A percentile compares a stretch with the other conserved stretches of the same genome.
phyloP scores from a whole-genome alignment of 148 eudicot species.

The Persicaria tinctoria region DNA sequence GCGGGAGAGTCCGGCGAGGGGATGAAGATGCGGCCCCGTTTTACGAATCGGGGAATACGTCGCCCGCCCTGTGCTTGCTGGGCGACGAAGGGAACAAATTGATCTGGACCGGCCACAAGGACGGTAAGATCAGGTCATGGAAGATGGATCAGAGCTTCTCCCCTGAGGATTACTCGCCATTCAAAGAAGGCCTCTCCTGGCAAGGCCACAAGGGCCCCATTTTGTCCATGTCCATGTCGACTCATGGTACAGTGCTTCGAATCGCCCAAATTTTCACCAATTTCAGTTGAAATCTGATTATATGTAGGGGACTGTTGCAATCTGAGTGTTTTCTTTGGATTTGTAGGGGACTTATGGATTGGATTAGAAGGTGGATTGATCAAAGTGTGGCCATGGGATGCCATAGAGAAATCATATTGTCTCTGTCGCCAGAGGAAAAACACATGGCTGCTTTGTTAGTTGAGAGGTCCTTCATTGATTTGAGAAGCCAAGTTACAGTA shows the following conservation, averaged over 20 bases:
- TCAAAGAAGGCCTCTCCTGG: conserved; percentile 78
- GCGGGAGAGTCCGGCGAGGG: conserved; percentile 66
- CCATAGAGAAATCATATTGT: conserved; percentile 68
- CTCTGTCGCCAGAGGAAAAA: conserved; percentile 79
- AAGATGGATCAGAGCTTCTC: conserved; percentile 54
- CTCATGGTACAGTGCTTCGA: conserved; percentile 47
- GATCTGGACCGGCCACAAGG: conserved; percentile 96
- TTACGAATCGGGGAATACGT: conserved; percentile 51
- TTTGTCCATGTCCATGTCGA: conserved; percentile 52
- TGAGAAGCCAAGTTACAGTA: conserved; percentile 81
- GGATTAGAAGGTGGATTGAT: conserved; percentile 81
- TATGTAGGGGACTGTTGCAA: no score
- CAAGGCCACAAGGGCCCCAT: conserved; percentile 85
- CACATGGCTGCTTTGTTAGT: conserved; percentile 90
- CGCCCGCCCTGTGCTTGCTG: conserved; percentile 63
- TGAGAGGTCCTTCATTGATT: conserved; percentile 69
- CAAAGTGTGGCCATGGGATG: conserved; percentile 89
- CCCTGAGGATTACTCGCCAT: conserved; percentile 29
- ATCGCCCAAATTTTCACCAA: no score
- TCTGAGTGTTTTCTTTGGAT: not conserved
- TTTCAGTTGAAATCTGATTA: no score
- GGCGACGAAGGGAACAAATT: conserved; percentile 66
- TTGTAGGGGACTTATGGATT: conserved; percentile 84
- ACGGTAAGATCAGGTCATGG: conserved; percentile 94
- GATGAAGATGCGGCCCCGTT: conserved; percentile 95